phyloP scores from a whole-genome alignment of 2,329 filamentous ascomycete genomes.

The Phaeosphaeria sp. region DNA sequence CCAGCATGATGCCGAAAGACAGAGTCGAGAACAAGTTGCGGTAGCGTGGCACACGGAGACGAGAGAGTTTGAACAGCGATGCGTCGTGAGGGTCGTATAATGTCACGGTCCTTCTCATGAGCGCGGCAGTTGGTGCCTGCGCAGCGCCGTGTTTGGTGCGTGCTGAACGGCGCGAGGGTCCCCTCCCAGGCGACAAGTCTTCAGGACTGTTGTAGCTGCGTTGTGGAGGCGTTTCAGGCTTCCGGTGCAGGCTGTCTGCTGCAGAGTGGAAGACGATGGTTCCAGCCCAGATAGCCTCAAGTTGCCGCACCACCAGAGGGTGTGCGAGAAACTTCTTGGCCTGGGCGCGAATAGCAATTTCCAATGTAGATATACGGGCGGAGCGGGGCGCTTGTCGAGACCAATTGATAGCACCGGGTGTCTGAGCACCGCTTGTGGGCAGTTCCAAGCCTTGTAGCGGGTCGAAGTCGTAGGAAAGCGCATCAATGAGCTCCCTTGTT shows the following conservation, averaged over 20 bases:
- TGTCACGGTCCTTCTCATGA: constrained; percentile 75
- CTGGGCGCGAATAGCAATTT: constrained; percentile 90
- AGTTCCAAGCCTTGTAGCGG: constrained; percentile 80
- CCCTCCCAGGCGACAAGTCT: constrained; percentile 36
- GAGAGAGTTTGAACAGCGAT: constrained; percentile 88
- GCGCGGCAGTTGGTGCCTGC: constrained; percentile 35
- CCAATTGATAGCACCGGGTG: constrained; percentile 34
- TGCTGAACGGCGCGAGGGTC: constrained; percentile 38
- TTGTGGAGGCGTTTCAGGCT: constrained; percentile 47
- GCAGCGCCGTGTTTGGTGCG: constrained; percentile 34
- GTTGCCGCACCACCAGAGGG: constrained; percentile 87
- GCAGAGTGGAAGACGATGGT: constrained; percentile 93
- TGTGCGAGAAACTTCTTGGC: constrained; percentile 93
- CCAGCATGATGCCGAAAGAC: constrained; percentile 84
- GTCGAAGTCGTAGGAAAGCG: constrained; percentile 92
- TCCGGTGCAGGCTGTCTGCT: constrained; percentile 81
- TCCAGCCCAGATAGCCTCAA: constrained; percentile 97
- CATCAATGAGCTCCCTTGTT: constrained; percentile 90
- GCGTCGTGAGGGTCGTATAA: constrained; percentile 91
- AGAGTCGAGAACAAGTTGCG: constrained; percentile 87
- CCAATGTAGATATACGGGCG: constrained; percentile 85
- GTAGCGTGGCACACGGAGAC: constrained; percentile 89
- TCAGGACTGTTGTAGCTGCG: constrained; percentile 29
- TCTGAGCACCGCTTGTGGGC: constrained; percentile 41
- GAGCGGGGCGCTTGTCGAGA: constrained; percentile 53